phyloP scores from a whole-genome alignment of 768 basidiomycete genomes.

The Plicaturopsis crispa region DNA sequence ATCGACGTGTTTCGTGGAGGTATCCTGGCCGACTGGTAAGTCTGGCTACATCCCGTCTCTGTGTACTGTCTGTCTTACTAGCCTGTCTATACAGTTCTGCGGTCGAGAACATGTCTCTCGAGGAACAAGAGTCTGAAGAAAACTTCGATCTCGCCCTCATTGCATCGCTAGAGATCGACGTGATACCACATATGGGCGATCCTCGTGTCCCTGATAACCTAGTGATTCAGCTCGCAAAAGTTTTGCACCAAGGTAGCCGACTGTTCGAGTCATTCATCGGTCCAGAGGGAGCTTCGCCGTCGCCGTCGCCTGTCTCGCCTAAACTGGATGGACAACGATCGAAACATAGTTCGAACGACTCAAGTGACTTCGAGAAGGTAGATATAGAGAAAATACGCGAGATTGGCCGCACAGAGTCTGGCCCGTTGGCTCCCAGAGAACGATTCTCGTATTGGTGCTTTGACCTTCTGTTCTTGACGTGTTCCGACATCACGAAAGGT shows the following conservation, averaged over 20 bases:
- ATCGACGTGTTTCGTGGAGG: slow-evolving; percentile 78
- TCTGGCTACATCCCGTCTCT: neutral
- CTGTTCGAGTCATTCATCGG: slow-evolving; percentile 34
- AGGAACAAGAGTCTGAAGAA: slow-evolving; percentile 71
- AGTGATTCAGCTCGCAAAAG: slow-evolving; percentile 58
- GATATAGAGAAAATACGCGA: slow-evolving; percentile 30
- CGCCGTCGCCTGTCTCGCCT: slow-evolving; percentile 10
- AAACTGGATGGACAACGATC: slow-evolving; percentile 3
- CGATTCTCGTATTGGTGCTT: slow-evolving; percentile 92
- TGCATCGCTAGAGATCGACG: slow-evolving; percentile 68
- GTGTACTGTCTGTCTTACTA: neutral
- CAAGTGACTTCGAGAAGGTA: slow-evolving; percentile 26
- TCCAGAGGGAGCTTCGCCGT: too few relatives aligned
- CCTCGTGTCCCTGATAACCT: slow-evolving; percentile 63
- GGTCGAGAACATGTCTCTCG: slow-evolving; percentile 48
- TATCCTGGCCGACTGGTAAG: slow-evolving; percentile 80
- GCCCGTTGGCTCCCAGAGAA: slow-evolving; percentile 59
- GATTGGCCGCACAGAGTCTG: slow-evolving; percentile 55
- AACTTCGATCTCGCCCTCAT: slow-evolving; percentile 82
- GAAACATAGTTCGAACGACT: slow-evolving; percentile 9
- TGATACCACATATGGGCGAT: slow-evolving; percentile 71
- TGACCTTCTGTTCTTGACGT: slow-evolving; percentile 77
- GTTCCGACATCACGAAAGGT: slow-evolving; percentile 62
- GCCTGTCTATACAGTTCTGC: slow-evolving; percentile 35
- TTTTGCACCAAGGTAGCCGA: slow-evolving; percentile 65